Percentiles rank a stretch among this genome's conserved stretches.
phyloP scores from a whole-genome alignment of 148 eudicot genomes.

The Talinum fruticosum region DNA sequence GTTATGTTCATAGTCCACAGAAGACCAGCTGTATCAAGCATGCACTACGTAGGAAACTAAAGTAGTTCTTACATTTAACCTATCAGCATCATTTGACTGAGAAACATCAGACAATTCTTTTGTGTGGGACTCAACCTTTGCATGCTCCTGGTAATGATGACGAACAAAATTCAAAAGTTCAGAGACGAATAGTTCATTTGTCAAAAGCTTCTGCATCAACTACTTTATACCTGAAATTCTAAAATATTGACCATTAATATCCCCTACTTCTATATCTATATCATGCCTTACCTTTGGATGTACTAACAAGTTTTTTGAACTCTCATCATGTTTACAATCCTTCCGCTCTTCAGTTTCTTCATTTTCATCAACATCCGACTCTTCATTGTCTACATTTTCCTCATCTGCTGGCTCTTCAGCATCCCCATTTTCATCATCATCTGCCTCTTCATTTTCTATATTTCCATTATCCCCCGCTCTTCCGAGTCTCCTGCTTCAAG shows the following conservation, averaged over 20 bases:
- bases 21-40: neutral
- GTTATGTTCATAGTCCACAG: neutral
- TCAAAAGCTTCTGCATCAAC: neutral
- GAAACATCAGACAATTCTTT: slow-evolving; percentile 10
- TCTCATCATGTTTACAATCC: slow-evolving; percentile 33
- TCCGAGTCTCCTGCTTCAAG: slow-evolving; percentile 38
- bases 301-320: slow-evolving; percentile 19
- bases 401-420: slow-evolving; percentile 25
- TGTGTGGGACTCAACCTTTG: slow-evolving; percentile 19
- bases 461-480: slow-evolving; percentile 5
- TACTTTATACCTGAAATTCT: neutral
- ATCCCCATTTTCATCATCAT: slow-evolving; percentile 33
- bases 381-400: slow-evolving; percentile 9
- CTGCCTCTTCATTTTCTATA: neutral
- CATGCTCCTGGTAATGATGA: slow-evolving; percentile 21
- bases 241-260: neutral
- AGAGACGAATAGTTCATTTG: slow-evolving; percentile 1
- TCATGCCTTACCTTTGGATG: neutral
- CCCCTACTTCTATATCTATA: neutral
- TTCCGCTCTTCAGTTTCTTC: slow-evolving; percentile 29
- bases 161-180: neutral
- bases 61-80: slow-evolving; percentile 13
- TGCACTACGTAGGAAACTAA: neutral
- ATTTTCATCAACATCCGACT: slow-evolving; percentile 21
- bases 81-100: slow-evolving; percentile 24